Percentiles rank a stretch among this genome's conserved stretches.
These are phyloP conservation scores for Lotus japonicus DNA, from an alignment of 306 rosid genomes.

Conservation along the genomic window DNA sequence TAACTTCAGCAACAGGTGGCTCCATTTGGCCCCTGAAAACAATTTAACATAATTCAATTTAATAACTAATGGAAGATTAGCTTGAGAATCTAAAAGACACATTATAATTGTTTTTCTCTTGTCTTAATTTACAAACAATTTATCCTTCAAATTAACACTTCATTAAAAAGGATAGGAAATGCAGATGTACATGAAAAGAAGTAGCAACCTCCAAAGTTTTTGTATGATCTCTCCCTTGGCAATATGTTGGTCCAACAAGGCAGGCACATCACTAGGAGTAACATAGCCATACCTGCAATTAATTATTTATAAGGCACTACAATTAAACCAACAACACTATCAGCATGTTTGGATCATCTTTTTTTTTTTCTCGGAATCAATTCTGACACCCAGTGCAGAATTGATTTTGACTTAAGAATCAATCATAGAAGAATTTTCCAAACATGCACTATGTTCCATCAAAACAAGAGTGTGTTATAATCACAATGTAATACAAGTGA, in stretches of 20 bases:
- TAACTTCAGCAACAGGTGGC: not conserved
- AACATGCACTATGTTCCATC: no score
- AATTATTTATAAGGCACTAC: conserved; percentile 1
- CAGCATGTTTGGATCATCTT: no score
- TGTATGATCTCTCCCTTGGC: conserved; percentile 71
- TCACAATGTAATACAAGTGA: no score
- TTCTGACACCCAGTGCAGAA: no score
- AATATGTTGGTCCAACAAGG: conserved; percentile 78
- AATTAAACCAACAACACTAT: not conserved
- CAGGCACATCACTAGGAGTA: conserved; percentile 80
- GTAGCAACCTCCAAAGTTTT: conserved; percentile 77
- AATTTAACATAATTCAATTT: not conserved
- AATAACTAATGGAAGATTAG: not conserved
- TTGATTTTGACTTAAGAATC: no score
- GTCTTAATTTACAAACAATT: not conserved
- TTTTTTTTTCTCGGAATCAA: no score
- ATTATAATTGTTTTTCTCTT: not conserved
- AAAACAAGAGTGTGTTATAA: no score
- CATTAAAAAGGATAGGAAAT: not conserved
- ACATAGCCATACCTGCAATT: conserved; percentile 84
- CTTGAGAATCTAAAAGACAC: not conserved
- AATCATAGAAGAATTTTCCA: no score
- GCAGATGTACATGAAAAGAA: not conserved
- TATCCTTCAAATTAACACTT: not conserved
- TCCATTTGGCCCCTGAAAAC: conserved; percentile 45